Evolutionary conservation across 2,329 filamentous ascomycete species (phyloP), one percentile per base, ranked within the genome.

Genomic region (Orbilia ellipsospora): DNA sequence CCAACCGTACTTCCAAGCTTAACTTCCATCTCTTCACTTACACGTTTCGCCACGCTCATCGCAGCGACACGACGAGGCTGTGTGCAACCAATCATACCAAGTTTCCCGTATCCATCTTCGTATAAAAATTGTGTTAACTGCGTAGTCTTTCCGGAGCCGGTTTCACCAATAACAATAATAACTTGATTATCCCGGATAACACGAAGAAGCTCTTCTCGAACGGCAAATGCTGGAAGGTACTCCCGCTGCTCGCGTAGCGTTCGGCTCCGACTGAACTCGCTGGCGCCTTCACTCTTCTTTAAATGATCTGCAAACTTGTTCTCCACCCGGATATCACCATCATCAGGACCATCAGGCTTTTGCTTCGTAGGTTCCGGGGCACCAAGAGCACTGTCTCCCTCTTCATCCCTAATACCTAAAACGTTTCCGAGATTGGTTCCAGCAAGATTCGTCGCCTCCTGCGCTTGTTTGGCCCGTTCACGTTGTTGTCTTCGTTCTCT

Each of bases 31-130:
- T 99, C 95, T 83, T 99, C 95, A 70, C 92, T 93, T 45, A 99
- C 95, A 85, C 95, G 93, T 82, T 98, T 98, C 1, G 95, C 95
- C 28, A 99, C 95, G 83, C 94, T 97, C 95, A 99, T 99, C 20
- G 95, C 95, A 23, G 95, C 95, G 40, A 99, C 96, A 86, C 95
- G 92, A 80, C 95, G 89, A 62, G 95, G 95, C 79, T 99, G 95
- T 0, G 95, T 99, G 81, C 95, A 99, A 3, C 93, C 94, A 79
- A 99, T 98, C 87, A 97, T 90, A 57, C 95, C 95, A 36, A 87
- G 84, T 66, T 90, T 91, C 13, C 90, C 92, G 81, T 97, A 99
- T 0, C 96, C 96, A 80, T 98, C 95, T 82, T 99, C 95, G 81
- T 96, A 89, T 8, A 99, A 85, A 79, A 98, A 99, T 81, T 99